Conservation (phyloP, 2,329 filamentous ascomycete species). For the Blastomyces parvus region DNA sequence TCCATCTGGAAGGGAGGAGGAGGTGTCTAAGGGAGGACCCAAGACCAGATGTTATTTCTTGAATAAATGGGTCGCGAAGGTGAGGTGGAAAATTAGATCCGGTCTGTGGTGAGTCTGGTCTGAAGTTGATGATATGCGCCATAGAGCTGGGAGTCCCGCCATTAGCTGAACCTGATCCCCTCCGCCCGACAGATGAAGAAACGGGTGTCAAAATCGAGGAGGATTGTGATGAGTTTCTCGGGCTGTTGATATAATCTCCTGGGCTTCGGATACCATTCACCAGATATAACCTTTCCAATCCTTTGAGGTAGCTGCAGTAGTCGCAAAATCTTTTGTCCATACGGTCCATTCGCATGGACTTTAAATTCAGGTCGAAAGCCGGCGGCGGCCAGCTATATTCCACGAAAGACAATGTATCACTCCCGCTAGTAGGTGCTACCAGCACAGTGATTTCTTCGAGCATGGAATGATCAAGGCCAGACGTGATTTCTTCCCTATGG, state of each 20-base stretch:
- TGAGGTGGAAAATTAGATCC: conserved; percentile 22
- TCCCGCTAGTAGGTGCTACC: conserved; percentile 39
- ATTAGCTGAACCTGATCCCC: not conserved
- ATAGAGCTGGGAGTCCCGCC: not conserved
- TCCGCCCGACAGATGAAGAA: not conserved
- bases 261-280: conserved; percentile 32
- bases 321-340: conserved; percentile 37
- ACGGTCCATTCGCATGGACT: conserved; percentile 42
- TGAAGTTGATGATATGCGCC: conserved; percentile 7
- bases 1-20: conserved; percentile 48
- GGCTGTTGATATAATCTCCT: conserved; percentile 26
- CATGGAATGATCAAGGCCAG: conserved; percentile 33
- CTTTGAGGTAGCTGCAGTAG: conserved; percentile 35
- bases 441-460: conserved; percentile 46
- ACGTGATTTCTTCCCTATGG: conserved; percentile 40
- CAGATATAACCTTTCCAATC: conserved; percentile 46
- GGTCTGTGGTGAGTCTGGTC: conserved; percentile 20
- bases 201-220: not conserved
- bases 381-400: conserved; percentile 45
- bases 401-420: conserved; percentile 41
- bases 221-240: conserved; percentile 12
- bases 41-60: conserved; percentile 43
- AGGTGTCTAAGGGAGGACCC: conserved; percentile 46
- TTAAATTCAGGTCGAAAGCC: conserved; percentile 32
- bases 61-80: conserved; percentile 41